phyloP scores from a whole-genome alignment of 768 basidiomycete species.

The Leccinellum rugosiceps region DNA sequence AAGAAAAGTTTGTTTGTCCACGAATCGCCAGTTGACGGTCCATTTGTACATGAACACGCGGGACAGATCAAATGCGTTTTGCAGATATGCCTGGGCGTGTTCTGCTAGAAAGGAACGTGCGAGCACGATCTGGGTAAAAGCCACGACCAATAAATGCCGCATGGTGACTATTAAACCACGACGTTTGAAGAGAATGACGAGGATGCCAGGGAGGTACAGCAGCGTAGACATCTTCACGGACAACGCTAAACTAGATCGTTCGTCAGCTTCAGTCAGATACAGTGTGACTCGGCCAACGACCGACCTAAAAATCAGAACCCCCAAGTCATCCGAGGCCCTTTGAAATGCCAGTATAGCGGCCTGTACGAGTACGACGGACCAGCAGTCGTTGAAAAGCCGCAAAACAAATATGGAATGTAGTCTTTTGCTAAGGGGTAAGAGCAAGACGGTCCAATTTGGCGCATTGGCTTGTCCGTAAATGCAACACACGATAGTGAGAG shows the following conservation, averaged over 20 bases:
- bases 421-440: constrained; percentile 86
- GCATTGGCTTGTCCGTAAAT: constrained; percentile 64
- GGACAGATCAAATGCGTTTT: constrained; percentile 79
- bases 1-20: constrained; percentile 75
- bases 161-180: constrained; percentile 54
- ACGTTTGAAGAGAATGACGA: constrained; percentile 78
- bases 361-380: constrained; percentile 68
- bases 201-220: constrained; percentile 84
- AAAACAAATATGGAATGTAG: constrained; percentile 91
- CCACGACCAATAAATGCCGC: constrained; percentile 43
- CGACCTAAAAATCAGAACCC: constrained; percentile 72
- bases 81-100: constrained; percentile 62
- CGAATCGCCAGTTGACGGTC: constrained; percentile 97
- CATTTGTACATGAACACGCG: constrained; percentile 91
- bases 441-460: constrained; percentile 69
- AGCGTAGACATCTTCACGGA: constrained; percentile 95
- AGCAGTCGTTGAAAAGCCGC: constrained; percentile 94
- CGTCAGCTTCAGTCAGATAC: not conserved
- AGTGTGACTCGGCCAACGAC: constrained; percentile 14
- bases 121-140: constrained; percentile 50
- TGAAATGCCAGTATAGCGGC: constrained; percentile 67
- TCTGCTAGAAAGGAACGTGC: constrained; percentile 68
- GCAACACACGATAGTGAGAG: constrained; percentile 58
- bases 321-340: constrained; percentile 54
- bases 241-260: constrained; percentile 45